Conservation (phyloP, 768 basidiomycete genomes). For the Erythrobasidium yunnanense region DNA sequence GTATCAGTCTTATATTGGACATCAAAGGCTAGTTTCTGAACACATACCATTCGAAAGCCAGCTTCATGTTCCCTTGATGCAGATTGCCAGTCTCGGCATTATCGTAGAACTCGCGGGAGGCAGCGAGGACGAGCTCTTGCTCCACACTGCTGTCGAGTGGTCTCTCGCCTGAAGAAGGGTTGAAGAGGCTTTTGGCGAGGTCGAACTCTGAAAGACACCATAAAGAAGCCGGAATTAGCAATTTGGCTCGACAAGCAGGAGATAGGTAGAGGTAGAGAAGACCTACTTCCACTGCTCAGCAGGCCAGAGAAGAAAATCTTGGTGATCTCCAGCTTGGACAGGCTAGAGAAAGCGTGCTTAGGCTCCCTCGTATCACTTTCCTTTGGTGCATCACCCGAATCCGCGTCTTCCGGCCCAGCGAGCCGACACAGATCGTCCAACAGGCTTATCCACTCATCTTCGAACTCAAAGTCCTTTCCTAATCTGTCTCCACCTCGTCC, state of each 20-base stretch:
- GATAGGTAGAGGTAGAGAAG: no score
- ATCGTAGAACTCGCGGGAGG: constrained; percentile 84
- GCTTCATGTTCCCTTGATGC: constrained; percentile 86
- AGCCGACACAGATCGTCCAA: constrained; percentile 52
- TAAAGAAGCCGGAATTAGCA: no score
- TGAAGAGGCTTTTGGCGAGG: constrained; percentile 27
- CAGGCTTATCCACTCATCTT: constrained; percentile 75
- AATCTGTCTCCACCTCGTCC: constrained; percentile 34
- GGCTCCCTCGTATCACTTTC: not conserved
- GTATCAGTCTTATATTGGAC: not conserved
- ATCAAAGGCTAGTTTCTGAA: not conserved
- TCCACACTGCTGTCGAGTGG: constrained; percentile 46
- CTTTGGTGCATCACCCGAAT: no score
- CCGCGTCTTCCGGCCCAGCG: no score
- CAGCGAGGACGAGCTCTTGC: constrained; percentile 68
- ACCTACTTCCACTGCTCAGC: constrained; percentile 77
- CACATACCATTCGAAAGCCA: constrained; percentile 84
- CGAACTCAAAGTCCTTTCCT: constrained; percentile 47
- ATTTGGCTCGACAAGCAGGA: no score
- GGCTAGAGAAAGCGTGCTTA: constrained; percentile 1
- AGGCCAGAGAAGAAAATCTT: constrained; percentile 79
- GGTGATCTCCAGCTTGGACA: constrained; percentile 54
- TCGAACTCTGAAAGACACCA: constrained; percentile 36
- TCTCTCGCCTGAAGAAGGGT: constrained; percentile 46
- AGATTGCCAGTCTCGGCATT: constrained; percentile 87